phyloP scores from a whole-genome alignment of 2,329 filamentous ascomycete species.

The Alternaria arborescens region DNA sequence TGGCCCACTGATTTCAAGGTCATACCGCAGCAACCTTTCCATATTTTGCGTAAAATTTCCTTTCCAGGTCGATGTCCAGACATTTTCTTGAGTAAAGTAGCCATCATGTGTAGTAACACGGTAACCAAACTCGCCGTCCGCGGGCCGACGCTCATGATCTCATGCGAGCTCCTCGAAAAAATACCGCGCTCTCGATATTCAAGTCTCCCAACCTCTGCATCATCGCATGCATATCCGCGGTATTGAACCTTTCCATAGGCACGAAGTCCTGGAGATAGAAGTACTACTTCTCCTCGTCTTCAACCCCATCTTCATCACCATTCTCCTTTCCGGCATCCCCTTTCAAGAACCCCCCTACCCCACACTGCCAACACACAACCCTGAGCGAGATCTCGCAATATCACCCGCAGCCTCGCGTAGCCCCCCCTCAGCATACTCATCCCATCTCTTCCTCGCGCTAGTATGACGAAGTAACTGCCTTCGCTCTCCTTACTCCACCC shows the following conservation, averaged over 20 bases:
- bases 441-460: not conserved
- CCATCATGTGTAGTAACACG: not conserved
- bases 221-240: no score
- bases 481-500: no score
- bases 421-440: not conserved
- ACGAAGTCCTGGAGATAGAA: no score
- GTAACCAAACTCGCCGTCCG: accelerated
- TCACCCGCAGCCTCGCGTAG: no score
- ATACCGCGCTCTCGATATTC: not conserved
- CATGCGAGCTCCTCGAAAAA: not conserved
- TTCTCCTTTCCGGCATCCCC: no score
- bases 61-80: not conserved
- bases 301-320: no score
- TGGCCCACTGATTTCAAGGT: not conserved
- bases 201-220: no score
- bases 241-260: no score
- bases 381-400: no score
- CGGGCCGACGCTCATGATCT: not conserved
- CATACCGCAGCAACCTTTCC: not conserved
- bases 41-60: accelerated
- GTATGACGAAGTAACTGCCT: not conserved
- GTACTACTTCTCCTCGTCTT: no score
- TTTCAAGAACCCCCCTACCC: no score
- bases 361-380: no score
- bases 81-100: not conserved